Evolutionary conservation across 2,329 filamentous ascomycete species (phyloP), one percentile per base, ranked within the genome.

Genomic region (Talaromyces sp.): DNA sequence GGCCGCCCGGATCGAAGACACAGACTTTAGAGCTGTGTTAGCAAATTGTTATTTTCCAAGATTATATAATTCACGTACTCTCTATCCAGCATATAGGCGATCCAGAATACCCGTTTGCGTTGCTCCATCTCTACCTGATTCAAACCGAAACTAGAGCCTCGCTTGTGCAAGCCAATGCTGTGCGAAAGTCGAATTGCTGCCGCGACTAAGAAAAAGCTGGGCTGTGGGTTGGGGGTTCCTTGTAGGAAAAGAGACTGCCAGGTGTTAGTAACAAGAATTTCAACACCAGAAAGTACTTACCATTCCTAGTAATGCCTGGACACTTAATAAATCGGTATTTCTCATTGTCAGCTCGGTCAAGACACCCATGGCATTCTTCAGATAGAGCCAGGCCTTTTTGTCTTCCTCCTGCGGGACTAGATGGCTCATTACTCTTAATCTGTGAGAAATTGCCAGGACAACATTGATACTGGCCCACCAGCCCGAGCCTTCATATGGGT

Each of bases 391-490:
- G 0, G 92, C 92, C 72, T 95, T 95, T 57, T 92, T 87, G 66
- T 97, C 94, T 71, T 97, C 93, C 64, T 96, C 92, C 64, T 90
- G 86, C 1, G 92, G 88, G 0, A 96, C 91, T 9, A 96, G 80
- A 69, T 96, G 94, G 78, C 91, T 96, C 92, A 97, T 96, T 24
- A 97, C 91, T 11, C 94, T 88, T 69, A 99, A 80, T 46, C 94
- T 85, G 71, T 97, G 91, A 5, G 93, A 89, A 66, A 97, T 95
- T n/a, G 93, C 94, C 59, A 99, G 78, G 1, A 89, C 91, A 61
- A 96, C 89, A 68, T 99, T 99, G 68, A 99, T 82, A 75, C 92
- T 96, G 5, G 94, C 94, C 93, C 94, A 99, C 94, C 94, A 99
- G 3, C 94, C 94, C 6, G 92, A 95, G 29, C 93, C 92, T 72